Base-by-base conservation (phyloP, 345 rosid genomes). In the Erodium maritimum region DNA sequence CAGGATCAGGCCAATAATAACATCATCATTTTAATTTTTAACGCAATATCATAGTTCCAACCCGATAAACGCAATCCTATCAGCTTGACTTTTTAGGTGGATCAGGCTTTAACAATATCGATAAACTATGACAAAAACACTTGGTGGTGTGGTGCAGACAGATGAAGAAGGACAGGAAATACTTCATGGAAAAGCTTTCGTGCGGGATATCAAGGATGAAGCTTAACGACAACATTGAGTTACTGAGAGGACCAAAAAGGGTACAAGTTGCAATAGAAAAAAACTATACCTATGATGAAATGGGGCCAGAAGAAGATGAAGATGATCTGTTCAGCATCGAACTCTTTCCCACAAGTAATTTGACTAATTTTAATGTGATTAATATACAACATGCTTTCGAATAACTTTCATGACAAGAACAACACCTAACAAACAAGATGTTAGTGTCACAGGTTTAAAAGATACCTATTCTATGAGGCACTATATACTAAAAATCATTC, bases 131-230 rank as follows among this genome's bases (percentile, higher is more conserved):
- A 29, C 37, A 11, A 5, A 11, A 29, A n/a, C n/a, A n/a, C n/a
- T n/a, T n/a, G 5, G 37, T 29, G 8, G 8, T 29, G 37, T 25
- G 55, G 37, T 58, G 19, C 63, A 73, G 81, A 62, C 53, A 71
- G 57, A 73, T 77, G 74, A 73, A 73, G 63, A 77, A 66, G 34
- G 55, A 77, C 60, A 71, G 67, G 70, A 68, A 55, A 33, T 73
- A 59, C 70, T 77, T 77, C 57, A 52, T 73, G 20, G 58, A 23
- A 29, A 70, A 59, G 56, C 71, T 77, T 21, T 66, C 81, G 3
- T 71, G 81, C 25, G 72, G 78, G 33, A 71, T 77, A 64, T 71
- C 78, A 1, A 69, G 75, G 63, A 73, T 77, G 68, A 77, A 71
- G 53, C 42, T 52, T 16, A 64, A 71, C 42, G 61, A 69, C 55